Conservation (phyloP, 257 asterid species). For the Primulina tabacum region DNA sequence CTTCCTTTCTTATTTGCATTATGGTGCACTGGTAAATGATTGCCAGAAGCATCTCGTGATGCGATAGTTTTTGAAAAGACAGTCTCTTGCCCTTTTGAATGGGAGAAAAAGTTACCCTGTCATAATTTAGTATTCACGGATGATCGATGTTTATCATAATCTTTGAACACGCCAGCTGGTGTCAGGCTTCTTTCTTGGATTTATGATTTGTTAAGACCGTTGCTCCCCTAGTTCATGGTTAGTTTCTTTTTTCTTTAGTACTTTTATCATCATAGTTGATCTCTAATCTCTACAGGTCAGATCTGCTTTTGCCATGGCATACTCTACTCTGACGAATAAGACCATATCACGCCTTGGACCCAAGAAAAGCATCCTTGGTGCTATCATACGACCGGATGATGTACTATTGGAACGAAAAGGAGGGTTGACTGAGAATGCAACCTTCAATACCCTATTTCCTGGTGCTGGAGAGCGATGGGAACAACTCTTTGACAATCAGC, state of each 20-base stretch:
- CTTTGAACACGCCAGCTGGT: background rate
- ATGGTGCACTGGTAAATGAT: background rate
- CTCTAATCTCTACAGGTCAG: constrained; percentile 46
- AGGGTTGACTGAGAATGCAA: constrained; percentile 52
- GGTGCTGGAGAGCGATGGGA: constrained; percentile 52
- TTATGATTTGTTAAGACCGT: background rate
- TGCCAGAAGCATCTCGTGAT: background rate
- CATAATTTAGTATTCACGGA: background rate
- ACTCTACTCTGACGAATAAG: constrained; percentile 61
- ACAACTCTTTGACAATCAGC: constrained; percentile 37
- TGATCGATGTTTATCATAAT: background rate
- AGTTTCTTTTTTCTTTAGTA: too few relatives aligned
- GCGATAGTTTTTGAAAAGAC: background rate
- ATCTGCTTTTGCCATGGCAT: constrained; percentile 93
- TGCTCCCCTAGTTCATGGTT: background rate
- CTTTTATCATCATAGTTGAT: too few relatives aligned
- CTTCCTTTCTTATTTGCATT: constrained; percentile 6
- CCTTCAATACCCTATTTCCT: constrained; percentile 49
- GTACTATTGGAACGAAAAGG: constrained; percentile 82
- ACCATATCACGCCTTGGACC: constrained; percentile 58
- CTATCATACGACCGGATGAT: constrained; percentile 78
- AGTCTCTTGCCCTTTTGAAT: background rate
- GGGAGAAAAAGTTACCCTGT: background rate
- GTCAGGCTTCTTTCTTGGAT: background rate
- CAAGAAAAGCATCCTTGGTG: constrained; percentile 74